Conservation (phyloP, 352 stramenopile species). For the Pythium utonaiense region DNA sequence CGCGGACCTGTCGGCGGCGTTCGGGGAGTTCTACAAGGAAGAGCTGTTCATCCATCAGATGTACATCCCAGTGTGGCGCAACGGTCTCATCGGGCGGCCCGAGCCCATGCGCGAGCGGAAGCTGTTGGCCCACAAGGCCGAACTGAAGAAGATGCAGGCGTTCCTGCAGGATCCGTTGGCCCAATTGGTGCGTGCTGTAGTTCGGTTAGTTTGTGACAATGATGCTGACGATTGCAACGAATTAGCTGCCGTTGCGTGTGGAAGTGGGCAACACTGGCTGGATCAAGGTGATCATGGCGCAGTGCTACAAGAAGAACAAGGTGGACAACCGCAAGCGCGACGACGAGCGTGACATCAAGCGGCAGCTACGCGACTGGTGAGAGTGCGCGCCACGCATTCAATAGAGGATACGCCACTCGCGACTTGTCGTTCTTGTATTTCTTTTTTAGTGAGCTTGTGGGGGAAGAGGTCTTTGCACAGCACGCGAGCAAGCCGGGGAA, state of each 20-base stretch:
- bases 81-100: conserved; percentile 68
- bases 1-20: conserved; percentile 67
- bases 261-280: conserved; percentile 75
- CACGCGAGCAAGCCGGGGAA: background rate
- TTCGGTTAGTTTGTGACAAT: no score
- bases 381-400: no score
- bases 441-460: background rate
- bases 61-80: conserved; percentile 80
- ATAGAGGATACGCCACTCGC: background rate
- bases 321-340: conserved; percentile 75
- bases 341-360: conserved; percentile 69
- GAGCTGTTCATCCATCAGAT: conserved; percentile 77
- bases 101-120: conserved; percentile 71
- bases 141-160: conserved; percentile 73
- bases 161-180: conserved; percentile 62
- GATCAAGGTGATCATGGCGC: conserved; percentile 81
- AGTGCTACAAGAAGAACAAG: conserved; percentile 62
- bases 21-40: conserved; percentile 68
- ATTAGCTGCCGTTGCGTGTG: conserved; percentile 65
- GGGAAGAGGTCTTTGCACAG: background rate
- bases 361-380: conserved; percentile 72
- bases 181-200: conserved; percentile 55
- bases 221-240: no score
- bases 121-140: conserved; percentile 62
- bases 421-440: conserved; percentile 1